Percentiles rank a stretch among this genome's conserved stretches.
These are phyloP conservation scores for Dittrichia graveolens DNA, from an alignment of 129 eudicot genomes.

Conservation along the genomic window DNA sequence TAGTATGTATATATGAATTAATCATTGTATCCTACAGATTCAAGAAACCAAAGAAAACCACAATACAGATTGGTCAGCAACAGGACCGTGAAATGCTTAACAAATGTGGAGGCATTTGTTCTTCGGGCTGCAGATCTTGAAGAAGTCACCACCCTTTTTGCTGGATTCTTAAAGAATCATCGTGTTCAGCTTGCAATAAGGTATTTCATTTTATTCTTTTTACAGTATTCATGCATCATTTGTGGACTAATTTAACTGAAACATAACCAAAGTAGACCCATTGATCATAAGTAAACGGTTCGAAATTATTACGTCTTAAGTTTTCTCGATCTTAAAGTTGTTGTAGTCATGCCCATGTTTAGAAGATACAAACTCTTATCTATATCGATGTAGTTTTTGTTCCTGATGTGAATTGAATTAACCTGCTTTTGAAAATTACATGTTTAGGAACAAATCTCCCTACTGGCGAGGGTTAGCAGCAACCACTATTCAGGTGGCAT, in stretches of 20 bases:
- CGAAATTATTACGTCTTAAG: too few relatives aligned
- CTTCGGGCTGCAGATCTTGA: slow-evolving; percentile 72
- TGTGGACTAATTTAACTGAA: not conserved
- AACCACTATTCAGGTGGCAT: slow-evolving; percentile 62
- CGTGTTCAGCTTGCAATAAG: slow-evolving; percentile 79
- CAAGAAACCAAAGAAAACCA: slow-evolving; percentile 38
- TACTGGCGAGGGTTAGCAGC: slow-evolving; percentile 76
- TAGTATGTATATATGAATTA: not conserved
- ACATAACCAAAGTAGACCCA: too few relatives aligned
- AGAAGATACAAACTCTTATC: too few relatives aligned
- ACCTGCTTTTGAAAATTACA: not conserved
- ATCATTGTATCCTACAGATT: slow-evolving; percentile 41
- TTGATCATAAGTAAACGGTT: too few relatives aligned
- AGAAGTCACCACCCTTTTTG: slow-evolving; percentile 68
- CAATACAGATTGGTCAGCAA: slow-evolving; percentile 56
- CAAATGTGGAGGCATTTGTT: slow-evolving; percentile 81
- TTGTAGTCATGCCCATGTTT: too few relatives aligned
- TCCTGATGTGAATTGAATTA: not conserved
- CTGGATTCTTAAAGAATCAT: slow-evolving; percentile 59
- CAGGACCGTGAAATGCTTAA: slow-evolving; percentile 58
- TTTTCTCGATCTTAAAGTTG: too few relatives aligned
- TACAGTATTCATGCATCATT: not conserved
- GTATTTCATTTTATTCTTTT: slow-evolving; percentile 34
- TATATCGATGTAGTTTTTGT: not conserved
- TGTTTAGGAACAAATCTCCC: slow-evolving; percentile 65